Evolutionary conservation across 192 early-diverging fungal species (phyloP).

Genomic region (Mortierella hygrophila): DNA sequence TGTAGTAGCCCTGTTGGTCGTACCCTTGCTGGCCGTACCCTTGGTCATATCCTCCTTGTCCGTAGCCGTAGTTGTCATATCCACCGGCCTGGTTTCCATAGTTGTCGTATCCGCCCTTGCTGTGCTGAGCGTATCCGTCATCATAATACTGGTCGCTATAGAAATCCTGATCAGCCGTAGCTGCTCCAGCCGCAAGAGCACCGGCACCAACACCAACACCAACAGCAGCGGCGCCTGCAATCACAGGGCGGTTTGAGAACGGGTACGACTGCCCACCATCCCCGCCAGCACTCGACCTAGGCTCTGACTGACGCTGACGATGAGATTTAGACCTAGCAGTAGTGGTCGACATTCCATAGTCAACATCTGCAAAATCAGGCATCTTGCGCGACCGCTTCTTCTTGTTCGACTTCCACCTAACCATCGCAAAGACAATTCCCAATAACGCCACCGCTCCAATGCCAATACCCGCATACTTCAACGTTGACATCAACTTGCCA

Average conservation of each 20-base stretch:
- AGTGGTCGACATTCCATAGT: conserved; percentile 37
- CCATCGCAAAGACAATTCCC: conserved; percentile 35
- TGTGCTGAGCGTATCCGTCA: conserved; percentile 23
- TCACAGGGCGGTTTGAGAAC: conserved; percentile 40
- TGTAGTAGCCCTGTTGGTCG: conserved; percentile 18
- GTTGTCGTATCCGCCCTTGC: neutral
- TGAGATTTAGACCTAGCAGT: neutral
- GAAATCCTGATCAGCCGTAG: conserved; percentile 28
- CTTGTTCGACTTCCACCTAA: conserved; percentile 31
- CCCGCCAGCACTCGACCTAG: conserved; percentile 16
- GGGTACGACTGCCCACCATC: conserved; percentile 29
- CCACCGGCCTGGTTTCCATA: neutral
- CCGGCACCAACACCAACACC: neutral
- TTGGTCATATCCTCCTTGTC: conserved; percentile 8
- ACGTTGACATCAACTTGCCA: conserved; percentile 9
- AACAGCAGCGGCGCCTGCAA: conserved; percentile 1
- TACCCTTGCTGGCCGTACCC: conserved; percentile 36
- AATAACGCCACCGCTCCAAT: conserved; percentile 25
- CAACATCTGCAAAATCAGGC: conserved; percentile 37
- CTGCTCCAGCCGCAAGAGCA: neutral
- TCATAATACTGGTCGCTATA: conserved; percentile 48
- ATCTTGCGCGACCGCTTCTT: conserved; percentile 30
- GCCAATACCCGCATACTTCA: conserved; percentile 48
- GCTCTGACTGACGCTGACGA: conserved; percentile 18
- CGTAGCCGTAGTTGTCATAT: conserved; percentile 10